Base-by-base conservation (phyloP, 2,329 filamentous ascomycete species). In the Fusarium dlaminii region DNA sequence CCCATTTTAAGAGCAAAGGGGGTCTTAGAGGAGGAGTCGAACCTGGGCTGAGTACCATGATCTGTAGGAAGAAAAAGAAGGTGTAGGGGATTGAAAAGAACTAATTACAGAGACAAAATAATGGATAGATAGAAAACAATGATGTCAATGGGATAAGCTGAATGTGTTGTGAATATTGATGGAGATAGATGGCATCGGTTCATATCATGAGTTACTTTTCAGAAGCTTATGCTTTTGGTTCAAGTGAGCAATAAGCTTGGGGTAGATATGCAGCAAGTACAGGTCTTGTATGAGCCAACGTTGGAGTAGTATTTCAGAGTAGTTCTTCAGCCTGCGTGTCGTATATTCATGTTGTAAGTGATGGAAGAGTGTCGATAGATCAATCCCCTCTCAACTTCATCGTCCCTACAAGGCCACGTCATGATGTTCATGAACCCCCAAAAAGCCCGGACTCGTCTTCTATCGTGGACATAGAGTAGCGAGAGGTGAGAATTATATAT, bases 401-500 rank as follows among this genome's bases (percentile, higher is more conserved):
- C 20, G 6, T 18, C 13, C 24, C 15, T 18, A 5, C 0, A 17
- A 13, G 14, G 4, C 9, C 34, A 40, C 15, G 18, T 8, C 34
- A 14, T 15, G 8, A 32, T 52, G 5, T 30, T 18, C 1, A 20
- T 24, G 22, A 30, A 24, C 18, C 6, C 32, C 12, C 8, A 12
- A 22, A 40, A 29, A 24, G 39, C 7, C 22, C n/a, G 17, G 6
- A 18, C 5, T 24, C 6, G 29, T 3, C 8, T 24, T 30, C 13
- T 5, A 5, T n/a, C 30, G 30, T 17, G 15, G 11, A 11, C 12
- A 29, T 11, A 11, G 6, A 27, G 9, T 11, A 20, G 24, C n/a
- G 20, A 74, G 71, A 72, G 67, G 48, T 46, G 71, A 72, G 71
- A 65, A 74, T 74, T 74, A 74, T 60, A 58, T 74, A 40, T 62